Conservation (phyloP, 129 eudicot species). For the Glebionis coronaria region DNA sequence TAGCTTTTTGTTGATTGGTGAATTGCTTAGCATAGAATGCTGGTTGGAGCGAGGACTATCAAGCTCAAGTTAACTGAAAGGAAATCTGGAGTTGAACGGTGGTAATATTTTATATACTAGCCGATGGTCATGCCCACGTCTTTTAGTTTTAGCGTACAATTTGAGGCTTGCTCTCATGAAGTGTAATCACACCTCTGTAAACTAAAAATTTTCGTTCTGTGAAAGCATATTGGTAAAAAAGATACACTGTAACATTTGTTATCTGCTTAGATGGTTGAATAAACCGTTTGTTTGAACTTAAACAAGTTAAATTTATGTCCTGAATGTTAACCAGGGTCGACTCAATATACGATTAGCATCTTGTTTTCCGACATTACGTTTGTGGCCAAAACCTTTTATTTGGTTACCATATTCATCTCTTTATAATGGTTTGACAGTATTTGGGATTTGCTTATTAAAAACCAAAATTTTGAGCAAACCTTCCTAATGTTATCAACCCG, state of each 20-base stretch:
- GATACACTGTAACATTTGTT: constrained; percentile 2
- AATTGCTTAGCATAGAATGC: constrained; percentile 6
- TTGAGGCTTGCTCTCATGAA: constrained; percentile 4
- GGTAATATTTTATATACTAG: constrained; percentile 18
- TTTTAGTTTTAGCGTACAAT: constrained; percentile 22
- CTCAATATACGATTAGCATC: too few relatives aligned
- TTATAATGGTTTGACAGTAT: too few relatives aligned
- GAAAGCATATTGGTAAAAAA: constrained; percentile 18
- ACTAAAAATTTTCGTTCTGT: constrained; percentile 9
- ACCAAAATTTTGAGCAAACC: too few relatives aligned
- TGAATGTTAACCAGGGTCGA: neutral
- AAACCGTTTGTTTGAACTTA: neutral
- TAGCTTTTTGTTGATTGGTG: constrained; percentile 22
- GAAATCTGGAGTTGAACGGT: neutral
- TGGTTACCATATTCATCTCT: too few relatives aligned
- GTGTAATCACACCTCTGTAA: constrained; percentile 30
- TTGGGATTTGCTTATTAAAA: too few relatives aligned
- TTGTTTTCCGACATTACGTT: too few relatives aligned
- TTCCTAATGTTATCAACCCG: too few relatives aligned
- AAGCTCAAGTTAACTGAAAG: constrained; percentile 12
- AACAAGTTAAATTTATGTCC: neutral
- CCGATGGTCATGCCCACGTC: constrained; percentile 2
- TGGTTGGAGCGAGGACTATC: constrained; percentile 13
- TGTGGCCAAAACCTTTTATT: too few relatives aligned
- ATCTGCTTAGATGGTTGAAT: neutral